Conservation (phyloP, 129 eudicot genomes). For the Ambrosia artemisiifolia region DNA sequence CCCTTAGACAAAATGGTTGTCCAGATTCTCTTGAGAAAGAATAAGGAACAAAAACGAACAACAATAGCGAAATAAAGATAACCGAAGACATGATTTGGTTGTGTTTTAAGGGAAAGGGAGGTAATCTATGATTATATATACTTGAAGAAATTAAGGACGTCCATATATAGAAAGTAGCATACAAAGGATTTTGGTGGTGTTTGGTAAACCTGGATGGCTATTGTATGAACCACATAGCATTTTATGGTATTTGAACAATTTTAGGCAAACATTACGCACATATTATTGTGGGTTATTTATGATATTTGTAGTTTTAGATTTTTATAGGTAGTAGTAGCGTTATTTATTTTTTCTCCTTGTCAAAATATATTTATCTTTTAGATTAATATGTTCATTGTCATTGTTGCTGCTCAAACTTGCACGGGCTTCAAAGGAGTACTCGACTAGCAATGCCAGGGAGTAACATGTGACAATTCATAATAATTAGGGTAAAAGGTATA, state of each 20-base stretch:
- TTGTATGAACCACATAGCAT: conserved; percentile 11
- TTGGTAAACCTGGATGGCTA: conserved; percentile 15
- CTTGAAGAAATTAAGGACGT: neutral
- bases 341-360: neutral
- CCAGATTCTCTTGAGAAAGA: conserved; percentile 10
- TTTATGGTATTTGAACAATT: neutral
- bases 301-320: no score
- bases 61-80: neutral
- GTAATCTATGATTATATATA: neutral
- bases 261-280: conserved; percentile 17
- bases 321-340: no score
- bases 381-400: no score
- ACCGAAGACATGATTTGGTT: conserved; percentile 14
- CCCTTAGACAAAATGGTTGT: neutral
- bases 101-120: neutral
- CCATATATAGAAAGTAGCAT: neutral
- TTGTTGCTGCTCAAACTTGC: no score
- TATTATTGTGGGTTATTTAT: neutral
- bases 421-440: no score
- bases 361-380: neutral
- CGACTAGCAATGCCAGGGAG: no score
- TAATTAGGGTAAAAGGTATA: no score
- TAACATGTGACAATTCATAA: no score
- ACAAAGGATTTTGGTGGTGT: neutral
- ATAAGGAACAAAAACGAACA: conserved; percentile 3